Evolutionary conservation across 495 filamentous ascomycete species (phyloP).

Genomic region (Hypomontagnella monticulosa): DNA sequence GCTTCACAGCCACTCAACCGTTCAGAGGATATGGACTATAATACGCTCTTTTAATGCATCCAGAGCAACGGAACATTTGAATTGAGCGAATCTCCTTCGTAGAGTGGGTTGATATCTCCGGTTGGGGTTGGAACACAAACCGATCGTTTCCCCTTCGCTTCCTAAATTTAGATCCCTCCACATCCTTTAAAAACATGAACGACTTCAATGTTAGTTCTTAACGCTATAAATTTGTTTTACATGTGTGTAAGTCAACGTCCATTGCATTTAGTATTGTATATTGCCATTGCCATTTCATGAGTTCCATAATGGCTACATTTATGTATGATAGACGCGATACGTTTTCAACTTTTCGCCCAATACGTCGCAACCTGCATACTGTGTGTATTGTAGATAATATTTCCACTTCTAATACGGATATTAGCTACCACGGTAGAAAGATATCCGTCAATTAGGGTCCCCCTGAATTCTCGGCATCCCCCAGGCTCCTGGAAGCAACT

Average conservation of each 20-base stretch:
- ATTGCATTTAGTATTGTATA: background rate
- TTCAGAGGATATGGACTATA: background rate
- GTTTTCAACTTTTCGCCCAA: slow-evolving; percentile 10
- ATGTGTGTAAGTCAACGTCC: too few species aligned
- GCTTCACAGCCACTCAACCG: slow-evolving; percentile 29
- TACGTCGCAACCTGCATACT: slow-evolving; percentile 8
- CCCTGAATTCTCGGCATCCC: slow-evolving; percentile 7
- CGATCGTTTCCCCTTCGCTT: background rate
- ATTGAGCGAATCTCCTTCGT: background rate
- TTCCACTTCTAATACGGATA: slow-evolving; percentile 14
- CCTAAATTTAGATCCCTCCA: slow-evolving; percentile 8
- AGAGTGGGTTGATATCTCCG: too few species aligned
- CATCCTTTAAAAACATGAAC: too few species aligned
- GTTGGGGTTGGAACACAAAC: background rate
- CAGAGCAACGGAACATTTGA: slow-evolving; percentile 7
- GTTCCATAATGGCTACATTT: too few species aligned
- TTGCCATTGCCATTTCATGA: background rate
- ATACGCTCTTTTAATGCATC: slow-evolving; percentile 2
- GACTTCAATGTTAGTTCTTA: too few species aligned
- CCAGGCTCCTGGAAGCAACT: slow-evolving; percentile 43
- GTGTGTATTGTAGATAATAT: too few species aligned
- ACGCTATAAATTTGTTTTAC: too few species aligned
- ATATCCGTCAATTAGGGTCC: slow-evolving; percentile 11
- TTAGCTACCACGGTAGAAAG: slow-evolving; percentile 4
- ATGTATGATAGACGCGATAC: background rate